phyloP scores from a whole-genome alignment of 2,329 filamentous ascomycete species.

The Colletotrichum scovillei region DNA sequence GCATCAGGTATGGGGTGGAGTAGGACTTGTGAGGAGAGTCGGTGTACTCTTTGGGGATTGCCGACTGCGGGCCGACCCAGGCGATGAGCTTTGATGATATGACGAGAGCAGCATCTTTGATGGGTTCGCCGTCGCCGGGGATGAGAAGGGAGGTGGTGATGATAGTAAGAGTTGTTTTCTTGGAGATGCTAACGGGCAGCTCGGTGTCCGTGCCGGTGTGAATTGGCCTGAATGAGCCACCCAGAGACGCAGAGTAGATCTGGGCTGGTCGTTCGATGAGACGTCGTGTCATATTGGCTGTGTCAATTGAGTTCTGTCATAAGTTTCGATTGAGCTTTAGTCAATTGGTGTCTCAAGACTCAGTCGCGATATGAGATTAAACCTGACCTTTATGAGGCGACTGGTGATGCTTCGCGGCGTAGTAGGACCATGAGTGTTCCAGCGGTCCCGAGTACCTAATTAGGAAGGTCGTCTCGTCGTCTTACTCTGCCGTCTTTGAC shows the following conservation, averaged over 20 bases:
- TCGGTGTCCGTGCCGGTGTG: background rate
- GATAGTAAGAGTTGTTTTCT: conserved; percentile 41
- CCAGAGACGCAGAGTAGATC: conserved; percentile 45
- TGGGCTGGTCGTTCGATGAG: conserved; percentile 8
- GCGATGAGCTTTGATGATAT: conserved; percentile 50
- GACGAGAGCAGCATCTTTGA: conserved; percentile 52
- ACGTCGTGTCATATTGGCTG: conserved; percentile 21
- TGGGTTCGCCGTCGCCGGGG: conserved; percentile 56
- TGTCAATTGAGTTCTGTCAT: background rate
- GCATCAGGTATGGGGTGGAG: conserved; percentile 58
- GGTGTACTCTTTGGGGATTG: conserved; percentile 45
- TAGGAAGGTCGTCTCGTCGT: background rate
- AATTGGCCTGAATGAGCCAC: conserved; percentile 39
- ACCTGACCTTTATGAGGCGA: background rate
- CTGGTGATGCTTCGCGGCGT: background rate
- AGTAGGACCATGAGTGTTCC: background rate
- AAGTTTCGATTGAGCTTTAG: no score
- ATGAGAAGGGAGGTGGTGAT: conserved; percentile 54
- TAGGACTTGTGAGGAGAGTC: conserved; percentile 41
- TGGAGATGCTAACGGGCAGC: conserved; percentile 9
- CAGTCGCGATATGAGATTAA: no score
- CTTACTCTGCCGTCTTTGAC: background rate
- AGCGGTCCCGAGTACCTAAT: background rate
- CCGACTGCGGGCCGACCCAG: conserved; percentile 49
- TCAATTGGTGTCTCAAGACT: background rate